Evolutionary conservation across 345 rosid species (phyloP).

Genomic region (Microthlaspi erraticum): DNA sequence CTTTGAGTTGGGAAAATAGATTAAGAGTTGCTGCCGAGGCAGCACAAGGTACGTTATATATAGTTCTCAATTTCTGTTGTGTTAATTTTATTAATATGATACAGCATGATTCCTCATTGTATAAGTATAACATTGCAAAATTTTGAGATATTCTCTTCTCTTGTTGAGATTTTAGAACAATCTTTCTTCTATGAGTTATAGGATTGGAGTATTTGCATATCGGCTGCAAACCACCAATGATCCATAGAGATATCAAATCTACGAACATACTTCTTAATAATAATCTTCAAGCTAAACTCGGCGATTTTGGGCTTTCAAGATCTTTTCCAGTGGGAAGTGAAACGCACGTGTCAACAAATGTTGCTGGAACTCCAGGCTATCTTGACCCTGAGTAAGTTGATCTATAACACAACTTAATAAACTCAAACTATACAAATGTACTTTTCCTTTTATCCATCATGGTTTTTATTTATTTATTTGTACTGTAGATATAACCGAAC

Average conservation of each 20-base stretch:
- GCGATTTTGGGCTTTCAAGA: constrained; percentile 19
- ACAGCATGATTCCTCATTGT: too few species aligned
- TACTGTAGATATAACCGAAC: constrained; percentile 23
- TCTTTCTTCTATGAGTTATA: not conserved
- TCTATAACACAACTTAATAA: not conserved
- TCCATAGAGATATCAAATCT: constrained; percentile 20
- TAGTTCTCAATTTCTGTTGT: too few species aligned
- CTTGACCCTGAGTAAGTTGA: constrained; percentile 9
- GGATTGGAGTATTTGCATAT: constrained; percentile 10
- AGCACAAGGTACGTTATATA: too few species aligned
- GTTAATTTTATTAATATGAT: too few species aligned
- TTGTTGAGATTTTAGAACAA: too few species aligned
- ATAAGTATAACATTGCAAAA: too few species aligned
- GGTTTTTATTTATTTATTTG: not conserved
- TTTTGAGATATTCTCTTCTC: too few species aligned
- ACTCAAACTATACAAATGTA: not conserved
- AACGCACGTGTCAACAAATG: constrained; percentile 11
- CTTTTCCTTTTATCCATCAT: not conserved
- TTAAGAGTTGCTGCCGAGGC: too few species aligned
- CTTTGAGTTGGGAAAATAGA: too few species aligned
- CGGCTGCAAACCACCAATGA: too few species aligned
- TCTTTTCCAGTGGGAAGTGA: constrained; percentile 15
- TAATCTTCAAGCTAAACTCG: not conserved
- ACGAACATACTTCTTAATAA: constrained; percentile 5
- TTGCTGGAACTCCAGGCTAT: not conserved